Evolutionary conservation across 306 rosid species (phyloP).

Genomic region (Cucurbita pepo): DNA sequence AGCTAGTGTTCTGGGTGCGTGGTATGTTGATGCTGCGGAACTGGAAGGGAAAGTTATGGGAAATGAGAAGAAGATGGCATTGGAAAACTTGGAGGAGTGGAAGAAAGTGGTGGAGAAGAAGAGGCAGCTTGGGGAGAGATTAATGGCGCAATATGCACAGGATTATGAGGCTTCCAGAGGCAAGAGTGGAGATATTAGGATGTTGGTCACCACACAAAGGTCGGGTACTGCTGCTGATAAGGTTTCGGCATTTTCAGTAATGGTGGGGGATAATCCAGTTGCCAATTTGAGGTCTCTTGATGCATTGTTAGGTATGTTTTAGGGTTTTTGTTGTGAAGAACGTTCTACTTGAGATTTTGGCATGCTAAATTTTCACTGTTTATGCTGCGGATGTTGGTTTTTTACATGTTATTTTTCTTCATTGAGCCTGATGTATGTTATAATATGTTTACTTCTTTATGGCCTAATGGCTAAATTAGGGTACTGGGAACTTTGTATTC

Average conservation of each 20-base stretch:
- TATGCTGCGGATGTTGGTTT: background rate
- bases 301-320: conserved; percentile 52
- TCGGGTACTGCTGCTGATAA: conserved; percentile 91
- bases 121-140: conserved; percentile 61
- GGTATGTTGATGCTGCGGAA: conserved; percentile 66
- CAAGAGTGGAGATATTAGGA: conserved; percentile 68
- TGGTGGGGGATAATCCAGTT: conserved; percentile 78
- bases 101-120: conserved; percentile 50
- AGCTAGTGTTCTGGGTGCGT: conserved; percentile 45
- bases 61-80: conserved; percentile 37
- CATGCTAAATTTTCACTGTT: background rate
- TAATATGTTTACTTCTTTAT: too few species aligned
- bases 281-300: conserved; percentile 81
- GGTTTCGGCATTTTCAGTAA: conserved; percentile 75
- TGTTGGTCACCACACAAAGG: conserved; percentile 74
- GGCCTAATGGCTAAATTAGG: background rate
- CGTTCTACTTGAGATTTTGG: background rate
- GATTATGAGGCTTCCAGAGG: conserved; percentile 79
- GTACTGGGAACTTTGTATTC: background rate
- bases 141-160: conserved; percentile 59
- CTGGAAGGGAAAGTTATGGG: conserved; percentile 50
- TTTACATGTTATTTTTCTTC: background rate
- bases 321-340: background rate
- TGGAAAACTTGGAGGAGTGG: conserved; percentile 45
- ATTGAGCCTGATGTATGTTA: too few species aligned